Evolutionary conservation across 257 asterid species (phyloP).

Genomic region (Phtheirospermum japonicum): DNA sequence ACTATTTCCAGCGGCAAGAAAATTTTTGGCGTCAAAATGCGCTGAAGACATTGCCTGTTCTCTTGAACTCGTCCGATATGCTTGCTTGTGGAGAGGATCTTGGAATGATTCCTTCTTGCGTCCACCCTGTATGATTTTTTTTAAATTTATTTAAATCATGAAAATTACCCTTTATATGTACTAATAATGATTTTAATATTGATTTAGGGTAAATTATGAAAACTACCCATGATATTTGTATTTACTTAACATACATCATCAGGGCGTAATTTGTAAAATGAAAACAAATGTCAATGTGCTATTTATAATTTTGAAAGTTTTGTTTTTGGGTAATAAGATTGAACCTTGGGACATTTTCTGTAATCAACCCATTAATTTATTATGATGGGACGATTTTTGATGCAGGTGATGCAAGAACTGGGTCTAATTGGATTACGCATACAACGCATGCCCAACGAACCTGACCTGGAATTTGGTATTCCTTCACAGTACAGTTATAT

Average conservation of each 20-base stretch:
- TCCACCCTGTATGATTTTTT: slow-evolving; percentile 70
- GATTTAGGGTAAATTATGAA: neutral
- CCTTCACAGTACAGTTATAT: slow-evolving; percentile 90
- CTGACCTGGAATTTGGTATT: slow-evolving; percentile 80
- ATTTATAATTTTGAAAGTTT: no score
- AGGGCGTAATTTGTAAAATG: neutral
- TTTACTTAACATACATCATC: neutral
- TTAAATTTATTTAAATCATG: no score
- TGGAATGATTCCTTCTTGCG: slow-evolving; percentile 90
- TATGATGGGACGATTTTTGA: slow-evolving; percentile 20
- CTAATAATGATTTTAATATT: neutral
- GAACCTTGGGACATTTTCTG: neutral
- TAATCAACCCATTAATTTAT: neutral
- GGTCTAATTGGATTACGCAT: slow-evolving; percentile 89
- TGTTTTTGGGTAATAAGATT: no score
- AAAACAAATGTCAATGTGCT: neutral
- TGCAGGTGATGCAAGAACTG: slow-evolving; percentile 95
- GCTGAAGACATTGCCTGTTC: slow-evolving; percentile 85
- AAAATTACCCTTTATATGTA: neutral
- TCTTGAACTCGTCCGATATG: slow-evolving; percentile 95
- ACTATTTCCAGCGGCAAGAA: slow-evolving; percentile 96
- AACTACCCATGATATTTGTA: neutral
- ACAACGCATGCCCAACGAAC: slow-evolving; percentile 94
- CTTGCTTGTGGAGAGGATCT: slow-evolving; percentile 99
- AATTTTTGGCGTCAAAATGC: slow-evolving; percentile 89